Evolutionary conservation across 768 basidiomycete species (phyloP).

Genomic region (Cyathus striatus): DNA sequence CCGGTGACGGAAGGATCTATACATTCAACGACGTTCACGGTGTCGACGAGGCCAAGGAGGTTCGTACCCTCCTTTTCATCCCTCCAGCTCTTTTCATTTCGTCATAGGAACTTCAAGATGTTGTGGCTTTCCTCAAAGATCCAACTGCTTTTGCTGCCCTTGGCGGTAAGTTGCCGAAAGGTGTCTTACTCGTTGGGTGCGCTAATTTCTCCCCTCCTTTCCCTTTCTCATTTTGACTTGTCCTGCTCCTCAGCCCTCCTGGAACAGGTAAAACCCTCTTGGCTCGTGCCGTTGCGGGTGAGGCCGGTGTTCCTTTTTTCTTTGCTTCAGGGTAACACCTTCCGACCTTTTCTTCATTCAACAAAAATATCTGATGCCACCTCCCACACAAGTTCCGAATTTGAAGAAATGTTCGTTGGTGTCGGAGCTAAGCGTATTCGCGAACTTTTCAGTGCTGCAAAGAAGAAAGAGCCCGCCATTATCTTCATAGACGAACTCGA

Average conservation of each 20-base stretch:
- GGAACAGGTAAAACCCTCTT: constrained; percentile 98
- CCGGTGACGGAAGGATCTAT: constrained; percentile 72
- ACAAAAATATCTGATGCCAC: not conserved
- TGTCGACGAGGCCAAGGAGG: constrained; percentile 94
- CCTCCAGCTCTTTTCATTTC: constrained; percentile 4
- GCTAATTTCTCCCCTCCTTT: constrained; percentile 8
- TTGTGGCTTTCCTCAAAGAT: constrained; percentile 93
- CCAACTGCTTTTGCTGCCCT: constrained; percentile 85
- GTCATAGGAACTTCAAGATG: constrained; percentile 81
- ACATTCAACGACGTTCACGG: constrained; percentile 96
- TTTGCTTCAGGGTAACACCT: constrained; percentile 80
- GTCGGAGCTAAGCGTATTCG: constrained; percentile 93
- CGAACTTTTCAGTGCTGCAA: constrained; percentile 89
- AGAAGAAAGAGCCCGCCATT: constrained; percentile 93
- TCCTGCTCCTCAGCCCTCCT: constrained; percentile 43
- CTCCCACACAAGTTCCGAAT: constrained; percentile 63
- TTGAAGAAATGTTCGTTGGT: constrained; percentile 98
- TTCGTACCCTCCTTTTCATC: constrained; percentile 20
- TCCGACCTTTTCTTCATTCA: not conserved
- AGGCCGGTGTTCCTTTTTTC: constrained; percentile 97
- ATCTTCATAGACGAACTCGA: constrained; percentile 98
- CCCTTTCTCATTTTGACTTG: not conserved
- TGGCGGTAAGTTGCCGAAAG: constrained; percentile 93
- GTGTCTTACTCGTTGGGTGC: constrained; percentile 81
- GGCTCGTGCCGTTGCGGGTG: constrained; percentile 95